Evolutionary conservation across 768 basidiomycete species (phyloP).

Genomic region (Termitomyces bulborhizus): DNA sequence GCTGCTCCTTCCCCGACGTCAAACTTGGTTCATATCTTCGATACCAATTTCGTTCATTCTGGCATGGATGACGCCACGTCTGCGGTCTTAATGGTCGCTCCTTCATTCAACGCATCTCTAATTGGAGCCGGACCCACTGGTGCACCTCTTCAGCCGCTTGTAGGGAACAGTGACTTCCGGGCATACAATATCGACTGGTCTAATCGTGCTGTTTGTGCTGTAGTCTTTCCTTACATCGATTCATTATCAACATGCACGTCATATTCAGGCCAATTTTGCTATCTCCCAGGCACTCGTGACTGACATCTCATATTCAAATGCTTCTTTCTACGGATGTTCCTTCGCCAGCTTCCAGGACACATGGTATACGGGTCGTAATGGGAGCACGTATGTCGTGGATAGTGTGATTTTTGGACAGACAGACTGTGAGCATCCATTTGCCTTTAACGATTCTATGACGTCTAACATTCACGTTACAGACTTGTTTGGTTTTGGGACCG

Average conservation of each 20-base stretch:
- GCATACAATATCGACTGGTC: slow-evolving; percentile 64
- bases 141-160: slow-evolving; percentile 42
- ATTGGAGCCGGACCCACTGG: slow-evolving; percentile 58
- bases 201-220: slow-evolving; percentile 50
- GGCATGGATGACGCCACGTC: slow-evolving; percentile 52
- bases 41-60: slow-evolving; percentile 34
- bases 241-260: neutral
- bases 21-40: slow-evolving; percentile 53
- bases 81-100: slow-evolving; percentile 51
- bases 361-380: slow-evolving; percentile 56
- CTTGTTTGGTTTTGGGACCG: slow-evolving; percentile 56
- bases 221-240: neutral
- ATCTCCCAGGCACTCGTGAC: slow-evolving; percentile 60
- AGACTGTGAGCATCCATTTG: slow-evolving; percentile 40
- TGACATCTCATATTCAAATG: slow-evolving; percentile 58
- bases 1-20: slow-evolving; percentile 42
- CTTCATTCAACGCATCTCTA: slow-evolving; percentile 48
- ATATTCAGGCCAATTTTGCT: slow-evolving; percentile 41
- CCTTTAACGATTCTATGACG: neutral
- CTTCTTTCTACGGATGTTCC: slow-evolving; percentile 59
- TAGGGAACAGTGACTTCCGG: slow-evolving; percentile 54
- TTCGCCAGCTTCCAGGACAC: slow-evolving; percentile 63
- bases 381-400: slow-evolving; percentile 53
- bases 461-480: slow-evolving; percentile 25
- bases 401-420: slow-evolving; percentile 59